phyloP scores from a whole-genome alignment of 1,284 basidiomycete species.

The Waitea zeae region DNA sequence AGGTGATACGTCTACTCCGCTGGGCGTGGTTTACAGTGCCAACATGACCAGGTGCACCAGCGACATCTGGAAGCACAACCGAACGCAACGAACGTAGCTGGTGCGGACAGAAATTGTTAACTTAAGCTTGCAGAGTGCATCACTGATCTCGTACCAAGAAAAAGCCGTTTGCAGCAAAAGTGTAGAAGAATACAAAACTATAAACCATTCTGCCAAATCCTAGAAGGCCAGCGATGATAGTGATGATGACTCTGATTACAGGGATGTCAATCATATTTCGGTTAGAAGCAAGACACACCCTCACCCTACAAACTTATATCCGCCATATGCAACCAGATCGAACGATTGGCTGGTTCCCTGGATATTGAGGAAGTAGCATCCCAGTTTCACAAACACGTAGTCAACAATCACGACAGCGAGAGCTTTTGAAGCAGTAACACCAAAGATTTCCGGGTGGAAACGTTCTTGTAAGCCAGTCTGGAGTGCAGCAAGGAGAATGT shows the following conservation, averaged over 20 bases:
- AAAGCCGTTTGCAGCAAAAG: conserved; percentile 81
- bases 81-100: conserved; percentile 86
- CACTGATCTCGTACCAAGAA: conserved; percentile 58
- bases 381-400: conserved; percentile 77
- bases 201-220: conserved; percentile 48
- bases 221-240: conserved; percentile 45
- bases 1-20: conserved; percentile 67
- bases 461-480: conserved; percentile 70
- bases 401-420: conserved; percentile 71
- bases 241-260: conserved; percentile 46
- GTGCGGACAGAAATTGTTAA: background rate
- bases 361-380: conserved; percentile 83
- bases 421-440: conserved; percentile 73
- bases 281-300: conserved; percentile 8
- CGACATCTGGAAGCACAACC: conserved; percentile 59
- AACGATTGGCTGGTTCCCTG: conserved; percentile 58
- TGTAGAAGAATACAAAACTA: conserved; percentile 64
- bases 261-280: no score
- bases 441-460: conserved; percentile 86
- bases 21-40: conserved; percentile 68
- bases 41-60: conserved; percentile 23
- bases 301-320: conserved; percentile 96
- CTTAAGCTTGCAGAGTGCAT: background rate
- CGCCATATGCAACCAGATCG: conserved; percentile 69
- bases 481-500: conserved; percentile 78